Percentiles rank a stretch among this genome's conserved stretches.
Conservation (phyloP, 2,329 filamentous ascomycete genomes). For the Magnaporthales sp. region DNA sequence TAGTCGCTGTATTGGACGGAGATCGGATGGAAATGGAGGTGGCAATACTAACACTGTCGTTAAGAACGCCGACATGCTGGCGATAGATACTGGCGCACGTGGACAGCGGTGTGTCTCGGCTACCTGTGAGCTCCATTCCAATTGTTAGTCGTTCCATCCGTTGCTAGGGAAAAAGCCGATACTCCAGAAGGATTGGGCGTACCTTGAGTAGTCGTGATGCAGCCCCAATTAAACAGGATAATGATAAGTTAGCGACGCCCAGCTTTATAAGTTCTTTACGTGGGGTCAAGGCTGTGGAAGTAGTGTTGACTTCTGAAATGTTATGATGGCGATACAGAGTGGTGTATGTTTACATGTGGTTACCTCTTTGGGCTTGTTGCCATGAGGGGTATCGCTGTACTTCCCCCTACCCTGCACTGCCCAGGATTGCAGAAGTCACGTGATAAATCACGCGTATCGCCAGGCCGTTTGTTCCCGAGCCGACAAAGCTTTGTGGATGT, state of each 20-base stretch:
- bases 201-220: neutral
- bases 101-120: conserved; percentile 1
- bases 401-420: neutral
- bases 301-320: neutral
- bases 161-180: neutral
- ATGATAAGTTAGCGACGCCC: neutral
- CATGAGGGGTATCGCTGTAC: neutral
- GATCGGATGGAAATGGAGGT: conserved; percentile 14
- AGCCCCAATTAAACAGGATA: neutral
- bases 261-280: no score
- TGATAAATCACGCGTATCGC: no score
- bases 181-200: neutral
- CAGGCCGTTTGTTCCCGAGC: neutral
- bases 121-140: neutral
- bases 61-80: conserved; percentile 14
- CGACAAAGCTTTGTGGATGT: conserved; percentile 1
- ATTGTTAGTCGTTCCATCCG: neutral
- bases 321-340: neutral
- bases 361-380: neutral
- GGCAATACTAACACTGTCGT: conserved; percentile 21
- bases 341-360: neutral
- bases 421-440: neutral
- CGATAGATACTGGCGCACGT: neutral
- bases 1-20: neutral
- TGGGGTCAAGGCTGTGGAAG: neutral